Conservation (phyloP, 164 flowering plant species). For the Aristolochia californica region DNA sequence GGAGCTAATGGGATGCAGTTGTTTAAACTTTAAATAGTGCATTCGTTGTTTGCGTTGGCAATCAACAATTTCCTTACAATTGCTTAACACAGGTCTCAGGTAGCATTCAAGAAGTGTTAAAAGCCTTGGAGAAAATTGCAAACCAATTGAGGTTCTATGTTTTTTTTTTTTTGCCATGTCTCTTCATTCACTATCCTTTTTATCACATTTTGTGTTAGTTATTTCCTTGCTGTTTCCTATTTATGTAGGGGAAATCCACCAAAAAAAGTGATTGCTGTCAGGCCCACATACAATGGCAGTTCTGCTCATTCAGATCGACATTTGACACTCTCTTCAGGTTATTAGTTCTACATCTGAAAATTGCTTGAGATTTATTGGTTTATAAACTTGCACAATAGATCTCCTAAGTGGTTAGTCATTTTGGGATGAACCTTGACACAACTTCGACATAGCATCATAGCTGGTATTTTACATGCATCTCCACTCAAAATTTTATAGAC, state of each 20-base stretch:
- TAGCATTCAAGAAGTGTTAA: slow-evolving; percentile 52
- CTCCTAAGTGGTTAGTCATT: too few species aligned
- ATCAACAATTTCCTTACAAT: neutral
- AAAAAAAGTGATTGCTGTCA: slow-evolving; percentile 58
- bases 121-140: slow-evolving; percentile 70
- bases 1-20: neutral
- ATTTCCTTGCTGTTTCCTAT: neutral
- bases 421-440: too few species aligned
- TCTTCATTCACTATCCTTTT: neutral
- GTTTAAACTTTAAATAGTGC: too few species aligned
- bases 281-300: slow-evolving; percentile 43
- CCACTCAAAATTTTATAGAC: too few species aligned
- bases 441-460: too few species aligned
- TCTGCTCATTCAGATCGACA: slow-evolving; percentile 28
- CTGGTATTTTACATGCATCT: too few species aligned
- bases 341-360: neutral
- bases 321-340: slow-evolving; percentile 65
- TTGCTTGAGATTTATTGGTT: too few species aligned
- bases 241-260: slow-evolving; percentile 67
- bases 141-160: slow-evolving; percentile 48
- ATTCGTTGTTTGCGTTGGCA: neutral
- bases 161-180: neutral
- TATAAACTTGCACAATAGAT: too few species aligned
- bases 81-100: slow-evolving; percentile 56
- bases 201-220: neutral